These are phyloP conservation scores for Furcasterigmium furcatum DNA, from an alignment of 2,329 filamentous ascomycete species.

Conservation along the genomic window DNA sequence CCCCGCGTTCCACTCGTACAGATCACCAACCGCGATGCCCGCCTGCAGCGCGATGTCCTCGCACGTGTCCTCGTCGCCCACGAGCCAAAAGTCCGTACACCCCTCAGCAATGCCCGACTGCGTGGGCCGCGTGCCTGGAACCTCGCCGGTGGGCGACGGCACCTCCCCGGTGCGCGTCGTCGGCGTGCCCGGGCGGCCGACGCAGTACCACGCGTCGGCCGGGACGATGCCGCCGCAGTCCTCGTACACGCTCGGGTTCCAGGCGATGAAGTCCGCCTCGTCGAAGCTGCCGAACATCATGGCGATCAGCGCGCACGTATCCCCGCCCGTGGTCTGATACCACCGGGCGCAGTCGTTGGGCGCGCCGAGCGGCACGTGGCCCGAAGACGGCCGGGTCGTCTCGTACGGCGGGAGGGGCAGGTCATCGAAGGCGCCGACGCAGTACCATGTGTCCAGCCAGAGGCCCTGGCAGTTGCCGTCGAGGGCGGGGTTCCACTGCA, in stretches of 20 bases:
- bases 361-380: slow-evolving; percentile 1
- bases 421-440: slow-evolving; percentile 10
- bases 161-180: slow-evolving; percentile 9
- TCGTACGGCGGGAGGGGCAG: slow-evolving; percentile 1
- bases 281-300: slow-evolving; percentile 12
- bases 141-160: neutral
- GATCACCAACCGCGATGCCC: neutral
- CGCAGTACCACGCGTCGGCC: slow-evolving; percentile 9
- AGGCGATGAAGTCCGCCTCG: slow-evolving; percentile 7
- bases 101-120: slow-evolving; percentile 6
- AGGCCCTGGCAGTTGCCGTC: slow-evolving; percentile 18
- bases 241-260: neutral
- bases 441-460: slow-evolving; percentile 16
- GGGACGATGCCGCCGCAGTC: slow-evolving; percentile 1
- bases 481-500: slow-evolving; percentile 20
- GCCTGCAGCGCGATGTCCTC: neutral
- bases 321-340: slow-evolving; percentile 12
- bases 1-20: neutral
- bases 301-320: slow-evolving; percentile 13
- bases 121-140: no score
- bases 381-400: slow-evolving; percentile 4
- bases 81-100: slow-evolving; percentile 9
- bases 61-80: slow-evolving; percentile 2
- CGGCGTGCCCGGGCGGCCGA: slow-evolving; percentile 11
- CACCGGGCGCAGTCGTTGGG: slow-evolving; percentile 9